Percentiles rank a stretch among this genome's conserved stretches.
Evolutionary conservation across 140 eudicot genomes (phyloP).

Genomic region (Ambrosia hybrid): DNA sequence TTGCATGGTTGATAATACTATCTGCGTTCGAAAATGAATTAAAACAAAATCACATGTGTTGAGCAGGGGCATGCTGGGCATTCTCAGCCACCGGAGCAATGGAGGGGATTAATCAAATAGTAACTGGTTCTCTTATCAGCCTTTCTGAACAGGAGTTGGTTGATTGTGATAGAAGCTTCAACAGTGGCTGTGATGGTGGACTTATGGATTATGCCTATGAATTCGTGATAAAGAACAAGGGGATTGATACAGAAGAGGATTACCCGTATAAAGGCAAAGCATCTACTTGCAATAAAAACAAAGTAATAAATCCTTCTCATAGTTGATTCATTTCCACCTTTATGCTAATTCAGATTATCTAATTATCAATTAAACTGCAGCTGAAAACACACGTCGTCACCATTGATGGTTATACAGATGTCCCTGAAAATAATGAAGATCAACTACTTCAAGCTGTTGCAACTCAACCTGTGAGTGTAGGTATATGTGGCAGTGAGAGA

Average conservation of each 20-base stretch:
- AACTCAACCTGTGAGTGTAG: slow-evolving; percentile 88
- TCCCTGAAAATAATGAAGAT: slow-evolving; percentile 65
- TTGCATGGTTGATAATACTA: background rate
- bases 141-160: slow-evolving; percentile 95
- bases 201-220: slow-evolving; percentile 92
- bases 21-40: background rate
- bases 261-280: slow-evolving; percentile 62
- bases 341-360: background rate
- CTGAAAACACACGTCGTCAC: slow-evolving; percentile 65
- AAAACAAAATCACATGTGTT: slow-evolving; percentile 12
- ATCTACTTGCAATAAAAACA: slow-evolving; percentile 64
- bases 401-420: slow-evolving; percentile 72
- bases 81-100: slow-evolving; percentile 98
- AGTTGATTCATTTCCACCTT: background rate
- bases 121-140: slow-evolving; percentile 85
- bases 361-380: slow-evolving; percentile 40
- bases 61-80: slow-evolving; percentile 96
- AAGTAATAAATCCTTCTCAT: slow-evolving; percentile 34
- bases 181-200: slow-evolving; percentile 91
- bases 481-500: slow-evolving; percentile 93
- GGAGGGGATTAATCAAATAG: slow-evolving; percentile 89
- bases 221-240: slow-evolving; percentile 70
- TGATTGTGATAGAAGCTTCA: slow-evolving; percentile 79
- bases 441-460: slow-evolving; percentile 73
- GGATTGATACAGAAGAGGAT: slow-evolving; percentile 90